Evolutionary conservation across 148 eudicot species (phyloP), one percentile per base, ranked within the genome.

Genomic region (Pharnaceum exiguum): DNA sequence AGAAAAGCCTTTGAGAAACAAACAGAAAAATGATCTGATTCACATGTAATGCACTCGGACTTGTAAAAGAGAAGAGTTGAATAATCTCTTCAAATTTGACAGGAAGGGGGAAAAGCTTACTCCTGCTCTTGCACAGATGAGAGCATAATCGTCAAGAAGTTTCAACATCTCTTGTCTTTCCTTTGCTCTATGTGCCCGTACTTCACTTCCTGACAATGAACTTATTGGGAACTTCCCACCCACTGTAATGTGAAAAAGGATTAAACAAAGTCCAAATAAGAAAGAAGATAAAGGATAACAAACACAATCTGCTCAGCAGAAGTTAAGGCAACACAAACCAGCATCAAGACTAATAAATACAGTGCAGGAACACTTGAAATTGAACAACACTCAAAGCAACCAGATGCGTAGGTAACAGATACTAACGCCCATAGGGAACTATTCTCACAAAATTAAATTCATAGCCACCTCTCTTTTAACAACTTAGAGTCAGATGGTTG

Each of bases 151-250:
- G 17, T 74, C 73, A 7, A 88, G 71, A 28, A 66, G 57, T 35
- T 72, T 63, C n/a, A 44, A 45, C 82, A 85, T 82, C 3, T 70
- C 62, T 65, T 67, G 80, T 66, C 75, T 80, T 76, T 84, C 96
- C 44, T 6, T 49, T 44, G 82, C 86, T 58, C 60, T 74, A 67
- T 67, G 66, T 7, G 57, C 54, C 62, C 15, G 72, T 23, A 75
- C 91, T 68, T 67, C 75, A 16, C 60, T 36, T 26, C 70, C 74
- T 23, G 79, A 77, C 57, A 82, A 33, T 60, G 58, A 57, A 49
- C 71, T 70, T 45, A 68, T 49, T 19, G 74, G 66, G 70, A 79
- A 69, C 28, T 65, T 80, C 44, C 75, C 70, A 64, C 82, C 86
- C 82, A 75, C 93, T 88, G 69, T 26, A 69, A 70, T n/a, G 12